Conservation (phyloP, 106 monocot genomes). For the Dendrobium officinale region DNA sequence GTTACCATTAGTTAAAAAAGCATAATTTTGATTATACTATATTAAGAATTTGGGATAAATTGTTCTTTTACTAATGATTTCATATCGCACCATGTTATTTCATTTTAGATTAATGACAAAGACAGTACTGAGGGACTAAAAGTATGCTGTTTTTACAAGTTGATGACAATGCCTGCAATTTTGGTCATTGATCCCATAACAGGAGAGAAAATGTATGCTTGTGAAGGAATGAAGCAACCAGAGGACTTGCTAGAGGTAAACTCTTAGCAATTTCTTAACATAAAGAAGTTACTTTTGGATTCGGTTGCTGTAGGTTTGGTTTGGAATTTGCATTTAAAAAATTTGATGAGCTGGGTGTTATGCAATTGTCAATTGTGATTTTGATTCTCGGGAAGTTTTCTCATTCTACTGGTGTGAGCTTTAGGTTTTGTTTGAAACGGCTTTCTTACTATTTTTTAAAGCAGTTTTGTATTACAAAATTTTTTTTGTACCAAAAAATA, state of each 20-base stretch:
- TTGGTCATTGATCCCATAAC: neutral
- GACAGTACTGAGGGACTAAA: neutral
- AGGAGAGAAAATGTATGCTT: neutral
- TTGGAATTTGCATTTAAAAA: no score
- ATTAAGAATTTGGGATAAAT: neutral
- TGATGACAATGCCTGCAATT: neutral
- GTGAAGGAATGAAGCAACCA: neutral
- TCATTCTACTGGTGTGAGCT: no score
- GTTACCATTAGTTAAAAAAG: neutral
- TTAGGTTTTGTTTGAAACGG: no score
- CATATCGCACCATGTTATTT: no score
- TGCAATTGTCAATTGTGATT: no score
- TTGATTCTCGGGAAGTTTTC: no score
- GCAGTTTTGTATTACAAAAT: no score
- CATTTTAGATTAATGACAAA: neutral
- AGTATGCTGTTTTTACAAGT: neutral
- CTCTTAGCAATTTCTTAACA: neutral
- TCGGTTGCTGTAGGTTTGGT: no score
- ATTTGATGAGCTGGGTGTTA: no score
- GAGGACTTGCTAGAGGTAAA: neutral
- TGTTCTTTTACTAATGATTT: neutral
- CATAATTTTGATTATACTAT: neutral
- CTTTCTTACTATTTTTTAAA: no score
- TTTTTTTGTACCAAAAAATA: no score
- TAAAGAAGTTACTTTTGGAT: no score